Percentiles rank a stretch among this genome's conserved stretches.
phyloP scores from a whole-genome alignment of 176 grass and related monocot genomes.

The Ensete ventricosum region DNA sequence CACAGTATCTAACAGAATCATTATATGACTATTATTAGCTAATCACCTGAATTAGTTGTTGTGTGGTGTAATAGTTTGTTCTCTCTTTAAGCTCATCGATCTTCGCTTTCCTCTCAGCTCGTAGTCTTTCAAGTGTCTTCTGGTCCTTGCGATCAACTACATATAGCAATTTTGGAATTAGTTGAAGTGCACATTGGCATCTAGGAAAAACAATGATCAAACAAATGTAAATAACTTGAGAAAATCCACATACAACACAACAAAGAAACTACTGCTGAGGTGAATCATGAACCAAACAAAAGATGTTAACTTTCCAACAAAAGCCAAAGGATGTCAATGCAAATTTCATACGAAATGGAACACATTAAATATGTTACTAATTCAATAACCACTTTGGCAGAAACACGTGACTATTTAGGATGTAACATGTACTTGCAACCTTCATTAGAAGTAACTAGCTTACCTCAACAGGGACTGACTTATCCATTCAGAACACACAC shows the following conservation, averaged over 20 bases:
- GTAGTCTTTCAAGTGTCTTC: conserved; percentile 59
- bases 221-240: background rate
- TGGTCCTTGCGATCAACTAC: conserved; percentile 74
- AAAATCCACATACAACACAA: background rate
- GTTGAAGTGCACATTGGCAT: background rate
- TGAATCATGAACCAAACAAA: background rate
- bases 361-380: too few species aligned
- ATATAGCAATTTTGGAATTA: background rate
- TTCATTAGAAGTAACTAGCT: too few species aligned
- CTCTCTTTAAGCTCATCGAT: conserved; percentile 92
- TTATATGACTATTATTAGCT: background rate
- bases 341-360: too few species aligned
- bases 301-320: background rate
- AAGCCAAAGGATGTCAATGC: background rate
- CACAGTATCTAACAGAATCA: background rate
- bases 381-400: too few species aligned
- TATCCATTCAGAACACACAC: too few species aligned
- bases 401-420: too few species aligned
- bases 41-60: conserved; percentile 87
- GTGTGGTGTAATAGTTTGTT: conserved; percentile 89
- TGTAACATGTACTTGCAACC: too few species aligned
- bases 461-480: too few species aligned
- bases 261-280: background rate
- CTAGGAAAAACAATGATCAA: too few species aligned
- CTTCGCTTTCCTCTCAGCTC: conserved; percentile 72